Evolutionary conservation across 148 eudicot species (phyloP), one percentile per base, ranked within the genome.

Genomic region (Amaranthus palmeri): DNA sequence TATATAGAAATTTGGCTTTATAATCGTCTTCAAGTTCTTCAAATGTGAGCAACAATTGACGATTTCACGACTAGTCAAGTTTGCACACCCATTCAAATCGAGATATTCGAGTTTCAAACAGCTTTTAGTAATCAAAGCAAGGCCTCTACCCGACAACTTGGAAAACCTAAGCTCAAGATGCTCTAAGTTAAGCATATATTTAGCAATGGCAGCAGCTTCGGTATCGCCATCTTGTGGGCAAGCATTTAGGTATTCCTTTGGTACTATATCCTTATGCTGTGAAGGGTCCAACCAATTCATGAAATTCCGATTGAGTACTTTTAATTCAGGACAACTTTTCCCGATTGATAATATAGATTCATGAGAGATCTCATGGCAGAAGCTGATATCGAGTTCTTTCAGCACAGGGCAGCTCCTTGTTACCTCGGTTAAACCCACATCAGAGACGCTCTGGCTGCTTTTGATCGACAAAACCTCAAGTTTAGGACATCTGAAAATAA

Each of bases 261-360:
- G 98, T 58, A 95, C 96, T 25, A 91, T 74, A 17, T 88, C 88
- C 41, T 36, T 69, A 54, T 95, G 97, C 66, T 89, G 88, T 15
- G 97, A 95, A 48, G 96, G 84, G 69, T 91, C 96, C 76, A 91
- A 44, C 86, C 88, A 86, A 73, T 89, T 91, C 93, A 91, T 84
- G 47, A 91, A 78, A 78, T 95, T 95, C 45, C 98, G 81, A 44
- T 76, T 89, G 2, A 95, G 80, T 1, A 84, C 72, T 54, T 70
- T 84, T 11, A 95, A 77, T 60, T 84, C 71, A 18, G 86, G 85
- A 70, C 93, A 89, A 40, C 72, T 85, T 13, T 56, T 76, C 64
- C 98, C 98, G 4, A 95, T 51, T 49, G 77, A 47, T 14, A 81
- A 77, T 47, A 95, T 25, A 72, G 98, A 84, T 81, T 84, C 76